A percentile compares a stretch with the other conserved stretches of the same genome.
phyloP scores from a whole-genome alignment of 768 basidiomycete genomes.

The Pilatotrama ljubarskyi region DNA sequence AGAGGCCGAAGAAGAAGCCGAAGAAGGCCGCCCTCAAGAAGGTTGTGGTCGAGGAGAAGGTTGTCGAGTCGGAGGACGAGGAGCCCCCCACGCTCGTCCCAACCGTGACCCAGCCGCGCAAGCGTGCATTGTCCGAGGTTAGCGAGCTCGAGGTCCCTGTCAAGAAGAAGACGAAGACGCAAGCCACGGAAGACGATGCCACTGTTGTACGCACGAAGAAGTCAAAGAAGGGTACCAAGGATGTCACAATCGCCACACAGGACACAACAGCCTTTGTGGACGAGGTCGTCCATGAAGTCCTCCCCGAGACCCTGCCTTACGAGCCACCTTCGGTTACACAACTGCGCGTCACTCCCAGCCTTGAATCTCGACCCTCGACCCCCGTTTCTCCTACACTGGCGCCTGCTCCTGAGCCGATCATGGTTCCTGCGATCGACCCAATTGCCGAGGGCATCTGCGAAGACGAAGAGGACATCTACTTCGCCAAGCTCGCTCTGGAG shows the following conservation, averaged over 20 bases:
- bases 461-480: slow-evolving; percentile 91
- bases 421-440: slow-evolving; percentile 51
- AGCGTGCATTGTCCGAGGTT: slow-evolving; percentile 32
- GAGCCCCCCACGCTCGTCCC: slow-evolving; percentile 27
- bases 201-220: slow-evolving; percentile 23
- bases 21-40: slow-evolving; percentile 25
- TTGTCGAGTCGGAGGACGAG: slow-evolving; percentile 64
- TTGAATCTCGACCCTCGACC: slow-evolving; percentile 50
- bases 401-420: slow-evolving; percentile 34
- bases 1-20: slow-evolving; percentile 31
- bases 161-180: slow-evolving; percentile 42
- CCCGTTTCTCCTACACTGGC: slow-evolving; percentile 46
- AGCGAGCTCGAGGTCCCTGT: slow-evolving; percentile 41
- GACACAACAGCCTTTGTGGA: slow-evolving; percentile 12
- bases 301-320: slow-evolving; percentile 50
- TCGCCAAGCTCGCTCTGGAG: slow-evolving; percentile 60
- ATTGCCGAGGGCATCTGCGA: slow-evolving; percentile 61
- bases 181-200: slow-evolving; percentile 18
- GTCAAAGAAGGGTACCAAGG: slow-evolving; percentile 42
- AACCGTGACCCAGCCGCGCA: slow-evolving; percentile 20
- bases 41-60: slow-evolving; percentile 32
- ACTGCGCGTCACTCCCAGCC: slow-evolving; percentile 47
- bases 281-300: slow-evolving; percentile 49
- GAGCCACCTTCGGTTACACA: slow-evolving; percentile 51
- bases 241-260: slow-evolving; percentile 26